Evolutionary conservation across 108 stramenopile species (phyloP), one percentile per base, ranked within the genome.

Genomic region (Pinguiococcus pyrenoidosus): DNA sequence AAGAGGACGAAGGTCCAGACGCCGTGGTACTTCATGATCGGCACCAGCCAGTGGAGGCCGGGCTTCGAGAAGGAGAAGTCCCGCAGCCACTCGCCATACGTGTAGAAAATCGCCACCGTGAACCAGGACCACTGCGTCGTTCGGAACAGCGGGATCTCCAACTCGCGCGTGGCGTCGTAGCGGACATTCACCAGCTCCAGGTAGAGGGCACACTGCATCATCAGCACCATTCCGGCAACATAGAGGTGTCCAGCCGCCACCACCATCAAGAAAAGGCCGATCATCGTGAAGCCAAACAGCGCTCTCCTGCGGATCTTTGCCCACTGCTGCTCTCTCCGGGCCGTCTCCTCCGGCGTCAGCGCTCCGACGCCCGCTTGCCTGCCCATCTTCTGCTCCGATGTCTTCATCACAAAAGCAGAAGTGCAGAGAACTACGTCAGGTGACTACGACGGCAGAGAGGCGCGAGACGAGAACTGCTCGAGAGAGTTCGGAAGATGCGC

Each of bases 91-190:
- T 64, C 59, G 12, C 49, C 62, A 27, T 92, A 89, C 17, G 85
- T 80, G 45, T 87, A 90, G 63, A 89, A 82, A 14, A 91, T 82
- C 2, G 86, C 77, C 0, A 81, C 76, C 14, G 56, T 62, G 68
- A 91, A 96, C 94, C 94, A 96, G 71, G 80, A 62, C 94, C 94
- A 96, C 55, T 96, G 94, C 24, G 85, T 81, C 8, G 94, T 92
- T 8, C 94, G 87, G 50, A 96, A 96, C 26, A 89, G 70, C 3
- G 94, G 94, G 56, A 92, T 86, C n/a, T 75, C 81, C 32, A 76
- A 54, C 52, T 91, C 77, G 51, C 75, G 85, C 56, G 77, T 77
- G 9, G 75, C 69, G 49, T 73, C 68, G 32, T 63, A 63, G 5
- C 94, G 81, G 7, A 96, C 90, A 32, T 77, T 85, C 37, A 96